Conservation (phyloP, 331 rosid genomes). For the Dryas integrifolia region DNA sequence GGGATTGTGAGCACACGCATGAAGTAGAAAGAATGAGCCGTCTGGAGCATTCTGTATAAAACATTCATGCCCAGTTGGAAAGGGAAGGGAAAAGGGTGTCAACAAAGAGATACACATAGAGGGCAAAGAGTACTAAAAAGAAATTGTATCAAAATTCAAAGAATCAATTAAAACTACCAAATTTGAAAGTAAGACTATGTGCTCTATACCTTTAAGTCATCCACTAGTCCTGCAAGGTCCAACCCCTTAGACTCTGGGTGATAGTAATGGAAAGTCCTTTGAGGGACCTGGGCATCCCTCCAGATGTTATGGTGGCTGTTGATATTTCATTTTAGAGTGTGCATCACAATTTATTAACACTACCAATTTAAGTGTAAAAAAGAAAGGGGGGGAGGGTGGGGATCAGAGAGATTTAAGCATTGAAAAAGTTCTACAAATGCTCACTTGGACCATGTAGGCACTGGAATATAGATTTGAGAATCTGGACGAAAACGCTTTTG, state of each 20-base stretch:
- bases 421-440: conserved; percentile 23
- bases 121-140: background rate
- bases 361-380: background rate
- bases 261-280: conserved; percentile 83
- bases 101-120: conserved; percentile 23
- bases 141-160: background rate
- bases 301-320: conserved; percentile 95
- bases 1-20: conserved; percentile 98
- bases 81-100: conserved; percentile 16
- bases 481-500: conserved; percentile 83
- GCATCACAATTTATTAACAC: background rate
- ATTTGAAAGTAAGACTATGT: background rate
- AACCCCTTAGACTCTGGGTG: conserved; percentile 80
- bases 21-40: conserved; percentile 92
- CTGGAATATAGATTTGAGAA: conserved; percentile 79
- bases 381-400: too few species aligned
- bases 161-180: conserved; percentile 10
- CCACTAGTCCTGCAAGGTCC: conserved; percentile 75
- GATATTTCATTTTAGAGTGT: conserved; percentile 26
- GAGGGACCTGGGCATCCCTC: conserved; percentile 88
- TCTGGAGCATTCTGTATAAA: conserved; percentile 78
- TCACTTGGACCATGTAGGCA: conserved; percentile 92
- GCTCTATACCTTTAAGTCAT: conserved; percentile 62
- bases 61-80: conserved; percentile 19
- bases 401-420: background rate